These are phyloP conservation scores for Pythium graminicola DNA, from an alignment of 352 stramenopile genomes.

Conservation along the genomic window DNA sequence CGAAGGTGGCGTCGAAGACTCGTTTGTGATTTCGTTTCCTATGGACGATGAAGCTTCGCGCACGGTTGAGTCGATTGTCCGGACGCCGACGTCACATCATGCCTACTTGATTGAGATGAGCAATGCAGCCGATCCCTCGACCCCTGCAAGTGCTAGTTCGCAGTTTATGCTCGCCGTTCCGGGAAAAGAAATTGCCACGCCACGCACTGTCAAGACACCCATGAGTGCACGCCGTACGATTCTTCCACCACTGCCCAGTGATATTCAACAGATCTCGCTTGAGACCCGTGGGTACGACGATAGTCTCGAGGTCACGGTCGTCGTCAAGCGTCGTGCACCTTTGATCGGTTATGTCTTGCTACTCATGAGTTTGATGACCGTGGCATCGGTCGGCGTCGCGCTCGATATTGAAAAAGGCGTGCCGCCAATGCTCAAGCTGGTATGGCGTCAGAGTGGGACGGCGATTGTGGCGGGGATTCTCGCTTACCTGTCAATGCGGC, in stretches of 20 bases:
- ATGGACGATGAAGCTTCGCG: slow-evolving; percentile 59
- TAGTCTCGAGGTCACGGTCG: slow-evolving; percentile 62
- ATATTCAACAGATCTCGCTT: slow-evolving; percentile 67
- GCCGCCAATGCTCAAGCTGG: slow-evolving; percentile 76
- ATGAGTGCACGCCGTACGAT: slow-evolving; percentile 27
- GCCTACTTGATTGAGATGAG: slow-evolving; percentile 82
- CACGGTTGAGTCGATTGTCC: slow-evolving; percentile 40
- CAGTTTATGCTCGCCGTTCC: slow-evolving; percentile 73
- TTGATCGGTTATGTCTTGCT: slow-evolving; percentile 67
- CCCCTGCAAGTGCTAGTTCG: slow-evolving; percentile 29
- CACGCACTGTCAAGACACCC: neutral
- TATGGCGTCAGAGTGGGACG: slow-evolving; percentile 78
- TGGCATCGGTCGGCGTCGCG: slow-evolving; percentile 70
- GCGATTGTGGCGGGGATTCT: slow-evolving; percentile 49
- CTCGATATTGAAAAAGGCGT: slow-evolving; percentile 58
- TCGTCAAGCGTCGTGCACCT: slow-evolving; percentile 57
- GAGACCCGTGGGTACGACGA: slow-evolving; percentile 65
- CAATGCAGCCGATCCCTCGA: slow-evolving; percentile 30
- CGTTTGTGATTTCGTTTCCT: slow-evolving; percentile 71
- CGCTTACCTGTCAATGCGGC: slow-evolving; percentile 32
- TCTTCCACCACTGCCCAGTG: slow-evolving; percentile 35
- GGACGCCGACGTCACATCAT: slow-evolving; percentile 34
- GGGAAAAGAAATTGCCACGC: slow-evolving; percentile 29
- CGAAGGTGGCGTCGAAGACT: slow-evolving; percentile 19
- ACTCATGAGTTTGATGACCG: slow-evolving; percentile 58